Conservation (phyloP, 2,329 filamentous ascomycete genomes). For the Stagonosporopsis tanaceti region DNA sequence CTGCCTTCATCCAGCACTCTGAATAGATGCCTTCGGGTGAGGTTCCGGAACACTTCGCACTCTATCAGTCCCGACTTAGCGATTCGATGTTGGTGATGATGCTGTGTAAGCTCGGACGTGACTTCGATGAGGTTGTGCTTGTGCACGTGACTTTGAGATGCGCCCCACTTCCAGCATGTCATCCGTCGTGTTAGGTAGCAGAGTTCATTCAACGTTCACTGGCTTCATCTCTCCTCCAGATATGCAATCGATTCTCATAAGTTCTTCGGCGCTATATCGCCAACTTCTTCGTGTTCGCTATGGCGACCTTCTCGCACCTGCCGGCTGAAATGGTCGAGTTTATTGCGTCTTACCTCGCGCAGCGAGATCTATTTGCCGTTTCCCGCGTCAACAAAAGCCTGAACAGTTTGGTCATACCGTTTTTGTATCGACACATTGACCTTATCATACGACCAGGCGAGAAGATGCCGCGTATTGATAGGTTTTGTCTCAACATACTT, state of each 20-base stretch:
- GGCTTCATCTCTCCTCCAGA: no score
- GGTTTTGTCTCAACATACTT: constrained; percentile 35
- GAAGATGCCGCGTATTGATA: constrained; percentile 35
- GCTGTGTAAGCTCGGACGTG: background rate
- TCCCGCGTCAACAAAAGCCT: constrained; percentile 26
- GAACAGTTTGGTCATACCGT: constrained; percentile 22
- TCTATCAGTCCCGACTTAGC: background rate
- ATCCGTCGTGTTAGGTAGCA: constrained; percentile 6
- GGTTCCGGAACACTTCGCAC: background rate
- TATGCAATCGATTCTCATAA: background rate
- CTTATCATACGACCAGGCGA: constrained; percentile 27
- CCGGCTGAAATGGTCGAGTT: constrained; percentile 37
- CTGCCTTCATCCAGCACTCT: no score
- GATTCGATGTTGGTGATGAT: background rate
- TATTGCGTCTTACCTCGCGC: constrained; percentile 27
- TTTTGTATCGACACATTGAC: constrained; percentile 37
- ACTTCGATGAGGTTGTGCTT: background rate
- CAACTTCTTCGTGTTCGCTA: background rate
- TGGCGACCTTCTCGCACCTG: constrained; percentile 32
- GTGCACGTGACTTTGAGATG: background rate
- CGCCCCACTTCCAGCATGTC: constrained; percentile 2
- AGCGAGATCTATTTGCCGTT: constrained; percentile 28
- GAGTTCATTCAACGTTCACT: background rate
- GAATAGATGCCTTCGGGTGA: no score
- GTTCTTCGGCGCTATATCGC: background rate